phyloP scores from a whole-genome alignment of 257 asterid genomes.

The Leptodermis oblonga region DNA sequence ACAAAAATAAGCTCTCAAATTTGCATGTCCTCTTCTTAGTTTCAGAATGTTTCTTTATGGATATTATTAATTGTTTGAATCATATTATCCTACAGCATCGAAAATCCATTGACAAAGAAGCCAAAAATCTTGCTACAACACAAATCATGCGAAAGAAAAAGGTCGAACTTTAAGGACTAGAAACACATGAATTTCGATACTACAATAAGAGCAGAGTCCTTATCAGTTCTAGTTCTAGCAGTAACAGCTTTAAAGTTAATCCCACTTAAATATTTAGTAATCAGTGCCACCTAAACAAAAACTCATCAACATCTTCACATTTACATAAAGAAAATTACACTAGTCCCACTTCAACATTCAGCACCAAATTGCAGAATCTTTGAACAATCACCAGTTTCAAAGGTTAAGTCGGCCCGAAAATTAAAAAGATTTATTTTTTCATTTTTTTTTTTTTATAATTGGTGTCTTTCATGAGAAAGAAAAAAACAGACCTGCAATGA shows the following conservation, averaged over 20 bases:
- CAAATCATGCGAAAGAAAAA: neutral
- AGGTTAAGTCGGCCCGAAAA: neutral
- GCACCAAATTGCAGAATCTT: neutral
- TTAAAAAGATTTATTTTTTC: neutral
- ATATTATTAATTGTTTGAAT: neutral
- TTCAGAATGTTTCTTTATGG: neutral
- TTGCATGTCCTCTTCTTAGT: neutral
- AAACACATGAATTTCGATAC: neutral
- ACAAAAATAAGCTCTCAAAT: neutral
- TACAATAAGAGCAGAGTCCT: neutral
- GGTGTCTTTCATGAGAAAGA: neutral
- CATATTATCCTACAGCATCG: neutral
- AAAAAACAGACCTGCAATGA: slow-evolving; percentile 29
- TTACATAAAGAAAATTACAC: neutral
- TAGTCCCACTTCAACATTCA: neutral
- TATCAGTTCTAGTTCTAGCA: neutral
- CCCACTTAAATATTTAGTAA: neutral
- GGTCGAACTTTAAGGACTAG: neutral
- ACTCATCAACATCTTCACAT: neutral
- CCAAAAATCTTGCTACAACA: neutral
- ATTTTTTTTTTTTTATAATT: too few relatives aligned
- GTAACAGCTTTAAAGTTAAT: neutral
- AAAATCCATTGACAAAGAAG: neutral
- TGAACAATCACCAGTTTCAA: neutral
- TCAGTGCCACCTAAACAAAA: neutral